Evolutionary conservation across 768 basidiomycete genomes (phyloP).

Genomic region (Naganishia vishniacii): DNA sequence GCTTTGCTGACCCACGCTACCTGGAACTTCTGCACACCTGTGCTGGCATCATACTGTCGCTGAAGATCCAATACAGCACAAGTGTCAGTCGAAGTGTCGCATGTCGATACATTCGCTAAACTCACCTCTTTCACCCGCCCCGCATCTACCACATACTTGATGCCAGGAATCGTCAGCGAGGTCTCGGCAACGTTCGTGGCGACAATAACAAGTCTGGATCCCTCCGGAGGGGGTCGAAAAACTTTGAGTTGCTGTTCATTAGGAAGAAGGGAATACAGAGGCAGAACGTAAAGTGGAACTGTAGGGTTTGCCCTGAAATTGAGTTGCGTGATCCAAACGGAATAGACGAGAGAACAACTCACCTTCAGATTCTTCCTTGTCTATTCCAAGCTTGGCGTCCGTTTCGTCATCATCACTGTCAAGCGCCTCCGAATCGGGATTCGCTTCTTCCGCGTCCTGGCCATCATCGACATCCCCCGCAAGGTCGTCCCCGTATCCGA

Average conservation of each 20-base stretch:
- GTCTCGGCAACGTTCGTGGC: conserved; percentile 97
- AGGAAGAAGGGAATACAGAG: conserved; percentile 84
- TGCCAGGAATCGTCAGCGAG: conserved; percentile 90
- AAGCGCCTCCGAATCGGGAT: conserved; percentile 59
- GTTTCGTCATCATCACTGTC: conserved; percentile 66
- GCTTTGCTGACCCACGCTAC: conserved; percentile 93
- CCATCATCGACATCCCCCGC: conserved; percentile 57
- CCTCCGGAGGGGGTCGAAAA: conserved; percentile 74
- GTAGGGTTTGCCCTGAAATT: conserved; percentile 7
- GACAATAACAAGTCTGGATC: conserved; percentile 80
- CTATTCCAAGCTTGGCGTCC: conserved; percentile 56
- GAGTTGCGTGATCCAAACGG: neutral
- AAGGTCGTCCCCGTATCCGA: conserved; percentile 55
- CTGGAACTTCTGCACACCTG: conserved; percentile 84
- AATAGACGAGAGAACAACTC: neutral
- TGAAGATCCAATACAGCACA: conserved; percentile 40
- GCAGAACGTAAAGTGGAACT: conserved; percentile 93
- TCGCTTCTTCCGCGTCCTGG: conserved; percentile 52
- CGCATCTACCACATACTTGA: conserved; percentile 95
- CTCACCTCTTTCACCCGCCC: conserved; percentile 87
- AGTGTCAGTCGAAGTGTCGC: neutral
- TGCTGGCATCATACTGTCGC: conserved; percentile 75
- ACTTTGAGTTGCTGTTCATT: conserved; percentile 94
- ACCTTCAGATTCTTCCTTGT: conserved; percentile 63
- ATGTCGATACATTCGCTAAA: too few species aligned